A percentile compares a stretch with the other conserved stretches of the same genome.
Conservation (phyloP, 1,139 yeast genomes). For the Pichia sp. region DNA sequence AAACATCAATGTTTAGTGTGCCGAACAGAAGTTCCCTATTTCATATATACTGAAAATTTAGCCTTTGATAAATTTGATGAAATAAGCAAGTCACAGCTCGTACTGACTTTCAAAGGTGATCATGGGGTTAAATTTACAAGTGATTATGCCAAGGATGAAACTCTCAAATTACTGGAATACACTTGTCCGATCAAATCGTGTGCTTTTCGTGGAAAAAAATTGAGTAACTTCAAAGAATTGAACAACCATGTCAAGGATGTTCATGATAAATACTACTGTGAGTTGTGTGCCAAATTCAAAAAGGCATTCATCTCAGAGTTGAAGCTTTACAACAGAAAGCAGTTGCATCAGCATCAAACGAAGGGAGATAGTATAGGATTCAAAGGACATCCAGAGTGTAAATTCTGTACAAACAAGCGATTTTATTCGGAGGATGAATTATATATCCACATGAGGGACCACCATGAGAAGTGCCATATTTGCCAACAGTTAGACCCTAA, state of each 20-base stretch:
- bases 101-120: constrained; percentile 38
- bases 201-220: constrained; percentile 12
- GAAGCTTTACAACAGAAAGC: constrained; percentile 55
- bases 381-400: constrained; percentile 86
- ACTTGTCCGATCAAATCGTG: constrained; percentile 47
- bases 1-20: constrained; percentile 79
- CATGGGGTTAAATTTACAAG: constrained; percentile 52
- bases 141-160: constrained; percentile 38
- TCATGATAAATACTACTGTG: constrained; percentile 66
- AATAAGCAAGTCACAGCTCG: constrained; percentile 4
- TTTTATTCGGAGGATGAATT: constrained; percentile 90
- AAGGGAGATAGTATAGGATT: constrained; percentile 72
- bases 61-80: constrained; percentile 30
- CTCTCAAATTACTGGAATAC: constrained; percentile 51
- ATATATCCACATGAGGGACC: constrained; percentile 73
- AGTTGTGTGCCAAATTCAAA: constrained; percentile 70
- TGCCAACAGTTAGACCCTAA: constrained; percentile 71
- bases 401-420: constrained; percentile 67
- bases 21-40: constrained; percentile 59
- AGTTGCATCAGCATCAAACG: constrained; percentile 64
- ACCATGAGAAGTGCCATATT: constrained; percentile 84
- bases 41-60: constrained; percentile 56
- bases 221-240: constrained; percentile 49
- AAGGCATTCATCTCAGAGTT: constrained; percentile 76
- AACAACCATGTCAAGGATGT: constrained; percentile 59